Conservation (phyloP, 2,329 filamentous ascomycete genomes). For the Verticillium isaacii region DNA sequence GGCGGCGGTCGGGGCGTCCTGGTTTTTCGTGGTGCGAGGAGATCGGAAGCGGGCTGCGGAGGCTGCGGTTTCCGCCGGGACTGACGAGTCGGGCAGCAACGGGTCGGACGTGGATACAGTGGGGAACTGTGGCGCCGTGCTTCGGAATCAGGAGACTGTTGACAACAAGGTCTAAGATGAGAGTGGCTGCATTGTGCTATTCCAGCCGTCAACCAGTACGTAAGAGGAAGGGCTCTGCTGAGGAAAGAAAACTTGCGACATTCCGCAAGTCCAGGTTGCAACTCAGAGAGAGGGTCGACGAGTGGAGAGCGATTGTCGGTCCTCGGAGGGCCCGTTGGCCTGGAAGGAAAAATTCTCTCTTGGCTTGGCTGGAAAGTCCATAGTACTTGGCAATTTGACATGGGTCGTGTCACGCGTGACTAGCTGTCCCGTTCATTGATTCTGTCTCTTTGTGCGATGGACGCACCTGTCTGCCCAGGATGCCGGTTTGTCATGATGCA, state of each 20-base stretch:
- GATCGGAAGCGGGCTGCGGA: constrained; percentile 5
- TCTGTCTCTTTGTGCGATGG: too few relatives aligned
- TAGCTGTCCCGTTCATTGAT: too few relatives aligned
- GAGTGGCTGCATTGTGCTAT: background rate
- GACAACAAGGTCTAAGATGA: background rate
- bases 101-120: background rate
- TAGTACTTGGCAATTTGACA: background rate
- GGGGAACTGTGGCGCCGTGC: background rate
- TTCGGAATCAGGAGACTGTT: background rate
- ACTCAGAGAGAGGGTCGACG: background rate
- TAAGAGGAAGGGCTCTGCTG: background rate
- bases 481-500: too few relatives aligned
- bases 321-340: background rate
- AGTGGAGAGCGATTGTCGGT: background rate
- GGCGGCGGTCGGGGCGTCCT: constrained; percentile 12
- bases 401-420: background rate
- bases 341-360: background rate
- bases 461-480: too few relatives aligned
- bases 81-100: background rate
- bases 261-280: background rate
- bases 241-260: background rate
- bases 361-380: background rate
- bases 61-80: background rate
- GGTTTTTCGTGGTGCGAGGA: constrained; percentile 15
- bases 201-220: background rate